A percentile compares a stretch with the other conserved stretches of the same genome.
Conservation (phyloP, 805 yeast species). For the Hanseniaspora vineae region DNA sequence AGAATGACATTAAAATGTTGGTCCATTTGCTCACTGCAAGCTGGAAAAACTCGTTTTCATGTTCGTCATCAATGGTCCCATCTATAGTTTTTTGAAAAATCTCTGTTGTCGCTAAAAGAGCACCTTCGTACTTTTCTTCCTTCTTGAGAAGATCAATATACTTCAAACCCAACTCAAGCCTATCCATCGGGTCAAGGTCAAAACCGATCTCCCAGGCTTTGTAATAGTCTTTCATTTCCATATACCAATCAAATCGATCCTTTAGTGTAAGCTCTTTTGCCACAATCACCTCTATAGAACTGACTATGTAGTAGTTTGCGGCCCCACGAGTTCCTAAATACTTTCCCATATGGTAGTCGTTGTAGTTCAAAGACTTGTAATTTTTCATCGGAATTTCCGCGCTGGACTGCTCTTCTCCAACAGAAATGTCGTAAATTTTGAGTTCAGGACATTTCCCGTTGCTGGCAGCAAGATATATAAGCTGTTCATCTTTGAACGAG, state of each 20-base stretch:
- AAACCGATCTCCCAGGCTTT: constrained; percentile 75
- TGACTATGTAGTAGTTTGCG: constrained; percentile 49
- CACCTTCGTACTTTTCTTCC: constrained; percentile 39
- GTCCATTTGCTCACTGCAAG: constrained; percentile 44
- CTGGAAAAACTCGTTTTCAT: constrained; percentile 7
- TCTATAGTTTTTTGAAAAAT: constrained; percentile 22
- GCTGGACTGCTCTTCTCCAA: constrained; percentile 62
- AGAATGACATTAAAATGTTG: constrained; percentile 42
- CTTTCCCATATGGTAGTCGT: constrained; percentile 64
- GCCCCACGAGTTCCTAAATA: constrained; percentile 28
- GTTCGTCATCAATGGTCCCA: constrained; percentile 11
- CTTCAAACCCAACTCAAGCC: constrained; percentile 48
- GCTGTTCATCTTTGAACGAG: constrained; percentile 57
- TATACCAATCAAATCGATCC: constrained; percentile 67
- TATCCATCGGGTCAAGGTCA: constrained; percentile 34
- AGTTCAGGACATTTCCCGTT: constrained; percentile 50
- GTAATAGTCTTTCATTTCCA: constrained; percentile 36
- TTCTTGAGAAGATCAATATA: constrained; percentile 29
- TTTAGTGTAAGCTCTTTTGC: constrained; percentile 56
- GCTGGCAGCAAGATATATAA: constrained; percentile 30
- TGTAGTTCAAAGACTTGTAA: constrained; percentile 48
- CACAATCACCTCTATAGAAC: constrained; percentile 71
- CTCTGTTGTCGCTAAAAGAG: constrained; percentile 35
- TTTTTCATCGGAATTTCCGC: constrained; percentile 64
- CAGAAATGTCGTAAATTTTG: constrained; percentile 46